Percentiles rank a stretch among this genome's conserved stretches.
These are phyloP conservation scores for Hirschioporus abietinus DNA, from an alignment of 768 basidiomycete species.

Conservation along the genomic window DNA sequence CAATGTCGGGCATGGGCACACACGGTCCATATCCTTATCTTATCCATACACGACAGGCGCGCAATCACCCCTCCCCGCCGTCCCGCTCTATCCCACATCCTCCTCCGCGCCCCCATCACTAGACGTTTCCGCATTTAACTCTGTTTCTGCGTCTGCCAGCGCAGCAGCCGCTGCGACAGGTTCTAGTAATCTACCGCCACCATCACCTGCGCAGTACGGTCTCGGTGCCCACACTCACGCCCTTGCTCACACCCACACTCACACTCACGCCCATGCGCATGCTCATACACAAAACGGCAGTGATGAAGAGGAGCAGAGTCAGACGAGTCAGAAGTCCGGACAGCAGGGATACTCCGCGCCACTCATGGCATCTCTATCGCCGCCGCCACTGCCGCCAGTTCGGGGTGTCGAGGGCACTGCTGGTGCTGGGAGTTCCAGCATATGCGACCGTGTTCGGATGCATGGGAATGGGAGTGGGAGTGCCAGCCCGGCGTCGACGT, in stretches of 20 bases:
- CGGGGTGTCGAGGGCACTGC: too few relatives aligned
- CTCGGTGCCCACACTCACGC: too few relatives aligned
- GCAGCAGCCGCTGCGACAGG: too few relatives aligned
- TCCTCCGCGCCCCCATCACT: not conserved
- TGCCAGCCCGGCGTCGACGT: not conserved
- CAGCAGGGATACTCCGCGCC: not conserved
- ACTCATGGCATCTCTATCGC: not conserved
- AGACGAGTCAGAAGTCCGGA: too few relatives aligned
- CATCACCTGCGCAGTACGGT: not conserved
- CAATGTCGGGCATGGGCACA: not conserved
- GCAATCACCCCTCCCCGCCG: not conserved
- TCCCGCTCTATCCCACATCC: not conserved
- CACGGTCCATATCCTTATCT: not conserved
- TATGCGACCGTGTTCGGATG: not conserved
- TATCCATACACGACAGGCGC: not conserved
- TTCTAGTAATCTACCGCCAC: not conserved
- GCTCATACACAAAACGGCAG: too few relatives aligned
- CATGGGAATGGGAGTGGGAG: not conserved
- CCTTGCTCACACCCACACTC: too few relatives aligned
- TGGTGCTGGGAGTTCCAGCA: too few relatives aligned
- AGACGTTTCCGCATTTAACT: not conserved
- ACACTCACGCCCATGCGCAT: too few relatives aligned
- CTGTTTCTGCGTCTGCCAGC: too few relatives aligned
- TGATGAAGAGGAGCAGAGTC: too few relatives aligned
- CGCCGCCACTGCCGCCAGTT: not conserved